phyloP scores from a whole-genome alignment of 1,284 basidiomycete species.

The Melampsora abietis-canadensis region DNA sequence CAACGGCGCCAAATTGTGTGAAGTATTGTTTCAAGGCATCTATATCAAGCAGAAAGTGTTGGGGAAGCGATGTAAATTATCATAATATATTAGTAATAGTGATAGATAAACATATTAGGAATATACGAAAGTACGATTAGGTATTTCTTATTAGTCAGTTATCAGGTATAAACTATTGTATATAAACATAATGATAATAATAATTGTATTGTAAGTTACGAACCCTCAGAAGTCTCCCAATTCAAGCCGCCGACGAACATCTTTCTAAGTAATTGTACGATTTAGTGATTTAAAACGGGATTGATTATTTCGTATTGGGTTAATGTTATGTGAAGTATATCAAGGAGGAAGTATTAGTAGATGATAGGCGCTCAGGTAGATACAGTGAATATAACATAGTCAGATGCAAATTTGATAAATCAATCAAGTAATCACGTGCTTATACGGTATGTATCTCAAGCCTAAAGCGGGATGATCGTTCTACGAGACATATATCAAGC shows the following conservation, averaged over 20 bases:
- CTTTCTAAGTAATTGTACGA: slow-evolving; percentile 64
- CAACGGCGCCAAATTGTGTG: slow-evolving; percentile 81
- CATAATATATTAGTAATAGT: slow-evolving; percentile 4
- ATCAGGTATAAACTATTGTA: background rate
- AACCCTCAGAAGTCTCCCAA: slow-evolving; percentile 94
- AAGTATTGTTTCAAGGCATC: slow-evolving; percentile 81
- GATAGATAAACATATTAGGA: background rate
- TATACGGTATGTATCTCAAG: background rate
- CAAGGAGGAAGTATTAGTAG: slow-evolving; percentile 6
- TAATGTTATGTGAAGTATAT: background rate
- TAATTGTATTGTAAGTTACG: slow-evolving; percentile 46
- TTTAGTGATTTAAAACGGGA: slow-evolving; percentile 47
- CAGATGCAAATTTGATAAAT: background rate
- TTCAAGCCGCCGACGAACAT: slow-evolving; percentile 96
- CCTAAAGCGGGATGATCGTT: too few relatives aligned
- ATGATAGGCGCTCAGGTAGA: slow-evolving; percentile 7
- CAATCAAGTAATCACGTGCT: background rate
- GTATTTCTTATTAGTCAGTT: background rate
- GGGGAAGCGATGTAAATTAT: background rate
- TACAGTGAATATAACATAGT: background rate
- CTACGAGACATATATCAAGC: too few relatives aligned
- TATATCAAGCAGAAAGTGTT: slow-evolving; percentile 52
- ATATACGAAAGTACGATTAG: slow-evolving; percentile 1
- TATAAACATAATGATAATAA: slow-evolving; percentile 2
- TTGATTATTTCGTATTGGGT: slow-evolving; percentile 18